phyloP scores from a whole-genome alignment of 805 yeast species.

The Yamadazyma sp. region DNA sequence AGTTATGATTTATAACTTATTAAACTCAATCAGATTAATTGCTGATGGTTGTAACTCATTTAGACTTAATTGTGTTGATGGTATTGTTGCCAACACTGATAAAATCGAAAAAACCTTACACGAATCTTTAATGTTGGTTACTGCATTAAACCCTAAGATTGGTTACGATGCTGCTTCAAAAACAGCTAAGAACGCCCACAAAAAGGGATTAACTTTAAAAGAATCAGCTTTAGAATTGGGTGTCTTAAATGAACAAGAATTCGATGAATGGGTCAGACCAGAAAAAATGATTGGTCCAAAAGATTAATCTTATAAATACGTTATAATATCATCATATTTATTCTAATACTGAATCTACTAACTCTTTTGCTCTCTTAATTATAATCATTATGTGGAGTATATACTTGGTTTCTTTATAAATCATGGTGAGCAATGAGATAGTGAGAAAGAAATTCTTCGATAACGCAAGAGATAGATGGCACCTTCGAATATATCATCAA shows the following conservation, averaged over 20 bases:
- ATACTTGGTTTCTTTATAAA: too few relatives aligned
- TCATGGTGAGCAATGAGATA: not conserved
- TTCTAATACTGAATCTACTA: too few relatives aligned
- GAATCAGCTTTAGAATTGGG: constrained; percentile 91
- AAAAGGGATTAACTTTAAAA: constrained; percentile 94
- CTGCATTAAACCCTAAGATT: constrained; percentile 97
- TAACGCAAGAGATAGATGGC: too few relatives aligned
- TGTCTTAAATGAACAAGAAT: constrained; percentile 78
- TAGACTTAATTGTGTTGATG: constrained; percentile 93
- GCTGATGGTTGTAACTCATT: constrained; percentile 90
- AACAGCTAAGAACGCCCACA: constrained; percentile 98
- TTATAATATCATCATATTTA: too few relatives aligned
- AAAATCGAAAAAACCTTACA: constrained; percentile 84
- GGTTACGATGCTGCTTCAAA: constrained; percentile 97
- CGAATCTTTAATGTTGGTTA: constrained; percentile 96
- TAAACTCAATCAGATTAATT: constrained; percentile 80
- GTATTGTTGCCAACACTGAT: constrained; percentile 83
- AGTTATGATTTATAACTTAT: constrained; percentile 85
- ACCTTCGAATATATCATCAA: too few relatives aligned
- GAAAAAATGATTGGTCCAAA: constrained; percentile 98
- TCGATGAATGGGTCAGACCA: constrained; percentile 96
- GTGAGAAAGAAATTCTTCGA: too few relatives aligned
- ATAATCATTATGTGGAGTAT: too few relatives aligned
- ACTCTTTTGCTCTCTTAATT: too few relatives aligned
- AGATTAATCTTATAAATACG: too few relatives aligned